Base-by-base conservation (phyloP, 305 asterid genomes). In the Fraxinus albicans region DNA sequence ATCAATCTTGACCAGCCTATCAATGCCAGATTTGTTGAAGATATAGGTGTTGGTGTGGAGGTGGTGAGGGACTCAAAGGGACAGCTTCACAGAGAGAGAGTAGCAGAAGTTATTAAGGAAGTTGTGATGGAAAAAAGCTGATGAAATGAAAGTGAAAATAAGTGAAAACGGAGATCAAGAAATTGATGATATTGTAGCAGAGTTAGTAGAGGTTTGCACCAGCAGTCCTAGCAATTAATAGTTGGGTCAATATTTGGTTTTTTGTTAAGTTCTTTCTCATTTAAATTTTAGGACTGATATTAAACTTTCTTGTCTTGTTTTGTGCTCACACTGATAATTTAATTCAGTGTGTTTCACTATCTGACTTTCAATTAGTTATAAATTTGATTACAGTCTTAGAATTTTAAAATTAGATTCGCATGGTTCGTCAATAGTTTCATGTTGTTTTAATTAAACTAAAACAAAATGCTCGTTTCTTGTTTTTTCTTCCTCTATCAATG, bases 1-100 rank as follows among this genome's bases (percentile, higher is more conserved):
- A 82, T 82, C 86, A 87, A 87, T 19, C 81, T 84, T 1, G 89
- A 84, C 83, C 89, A 86, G 84, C 89, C 85, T 2, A 79, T 84
- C 58, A 87, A 84, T 17, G 89, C 89, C 19, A 72, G 87, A 86
- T 83, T 85, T 7, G 88, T 87, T 15, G 90, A 63, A 23, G 87
- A 83, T 17, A 72, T 85, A 25, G 86, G 89, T 2, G 81, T 82
- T 5, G 89, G 87, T 5, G 74, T 69, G 53, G 87, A 85, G 80
- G 88, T 80, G 3, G 13, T 80, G 81, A 82, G 90, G 65, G 82
- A 85, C 29, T 3, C 2, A 0, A 38, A 38, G 3, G 63, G 60
- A 50, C 76, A 21, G 82, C 84, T 86, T 36, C 38, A 36, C 13
- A 77, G 63, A 34, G 78, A 78, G 1, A 38, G 53, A 7, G 0